Conservation (phyloP, 352 stramenopile genomes). For the Phytophthora litchii region DNA sequence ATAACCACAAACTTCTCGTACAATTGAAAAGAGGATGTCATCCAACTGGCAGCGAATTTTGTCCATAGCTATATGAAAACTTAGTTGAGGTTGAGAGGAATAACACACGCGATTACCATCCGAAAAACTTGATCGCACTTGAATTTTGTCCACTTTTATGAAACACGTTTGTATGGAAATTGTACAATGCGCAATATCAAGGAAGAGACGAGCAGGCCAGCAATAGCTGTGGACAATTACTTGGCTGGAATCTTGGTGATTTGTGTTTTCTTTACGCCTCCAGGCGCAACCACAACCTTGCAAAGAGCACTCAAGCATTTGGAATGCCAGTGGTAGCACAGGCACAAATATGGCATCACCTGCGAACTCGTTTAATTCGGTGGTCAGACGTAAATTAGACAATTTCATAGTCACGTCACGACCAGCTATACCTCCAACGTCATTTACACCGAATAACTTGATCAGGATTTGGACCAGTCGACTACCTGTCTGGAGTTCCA, state of each 20-base stretch:
- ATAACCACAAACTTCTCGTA: constrained; percentile 14
- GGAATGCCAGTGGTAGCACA: constrained; percentile 63
- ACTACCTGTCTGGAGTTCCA: constrained; percentile 56
- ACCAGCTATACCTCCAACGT: constrained; percentile 1
- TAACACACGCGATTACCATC: constrained; percentile 48
- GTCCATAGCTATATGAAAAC: constrained; percentile 44
- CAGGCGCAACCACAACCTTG: constrained; percentile 58
- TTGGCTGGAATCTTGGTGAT: background rate
- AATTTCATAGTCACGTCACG: constrained; percentile 38
- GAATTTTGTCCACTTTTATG: constrained; percentile 42
- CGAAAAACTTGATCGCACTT: constrained; percentile 58
- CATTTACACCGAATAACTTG: constrained; percentile 26
- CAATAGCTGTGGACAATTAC: constrained; percentile 1
- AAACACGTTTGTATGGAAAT: constrained; percentile 41
- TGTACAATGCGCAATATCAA: constrained; percentile 42
- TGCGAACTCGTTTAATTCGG: constrained; percentile 68
- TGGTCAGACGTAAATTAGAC: constrained; percentile 53
- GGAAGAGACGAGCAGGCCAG: constrained; percentile 39
- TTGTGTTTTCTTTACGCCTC: background rate
- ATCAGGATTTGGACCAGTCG: constrained; percentile 43
- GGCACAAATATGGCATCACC: constrained; percentile 70
- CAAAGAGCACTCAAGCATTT: constrained; percentile 76
- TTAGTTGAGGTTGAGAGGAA: constrained; percentile 55
- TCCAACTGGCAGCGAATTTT: constrained; percentile 59
- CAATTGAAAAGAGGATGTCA: constrained; percentile 23